Conservation (phyloP, 306 rosid species). For the Chamaecrista fasciculata region DNA sequence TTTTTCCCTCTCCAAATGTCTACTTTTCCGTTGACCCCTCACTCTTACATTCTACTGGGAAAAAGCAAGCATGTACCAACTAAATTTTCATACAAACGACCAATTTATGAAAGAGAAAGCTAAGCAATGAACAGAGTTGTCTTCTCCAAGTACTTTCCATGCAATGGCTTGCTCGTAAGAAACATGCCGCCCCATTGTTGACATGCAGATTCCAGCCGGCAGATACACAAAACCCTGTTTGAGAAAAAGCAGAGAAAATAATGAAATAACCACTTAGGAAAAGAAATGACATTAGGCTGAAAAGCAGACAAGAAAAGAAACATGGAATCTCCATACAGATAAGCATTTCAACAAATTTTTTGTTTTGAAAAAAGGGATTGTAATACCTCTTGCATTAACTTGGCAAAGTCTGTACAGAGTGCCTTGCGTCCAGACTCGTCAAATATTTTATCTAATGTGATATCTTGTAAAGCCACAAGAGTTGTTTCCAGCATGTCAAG, state of each 20-base stretch:
- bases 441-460: constrained; percentile 84
- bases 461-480: constrained; percentile 87
- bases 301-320: background rate
- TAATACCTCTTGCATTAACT: constrained; percentile 87
- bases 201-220: constrained; percentile 88
- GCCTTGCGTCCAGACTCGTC: constrained; percentile 88
- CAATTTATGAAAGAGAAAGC: constrained; percentile 91
- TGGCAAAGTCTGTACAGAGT: constrained; percentile 67
- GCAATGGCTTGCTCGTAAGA: constrained; percentile 91
- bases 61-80: constrained; percentile 19
- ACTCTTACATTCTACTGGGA: constrained; percentile 28
- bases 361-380: background rate
- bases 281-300: background rate
- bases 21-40: constrained; percentile 17
- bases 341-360: background rate
- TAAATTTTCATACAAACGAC: constrained; percentile 82
- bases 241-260: background rate
- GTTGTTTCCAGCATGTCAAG: constrained; percentile 98
- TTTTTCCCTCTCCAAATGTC: constrained; percentile 22
- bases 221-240: constrained; percentile 77
- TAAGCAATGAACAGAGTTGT: constrained; percentile 74
- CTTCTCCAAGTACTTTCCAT: constrained; percentile 90
- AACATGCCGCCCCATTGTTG: constrained; percentile 85
- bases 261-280: background rate
- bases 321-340: background rate